phyloP scores from a whole-genome alignment of 768 basidiomycete species.

The Pleurotus tuoliensis region DNA sequence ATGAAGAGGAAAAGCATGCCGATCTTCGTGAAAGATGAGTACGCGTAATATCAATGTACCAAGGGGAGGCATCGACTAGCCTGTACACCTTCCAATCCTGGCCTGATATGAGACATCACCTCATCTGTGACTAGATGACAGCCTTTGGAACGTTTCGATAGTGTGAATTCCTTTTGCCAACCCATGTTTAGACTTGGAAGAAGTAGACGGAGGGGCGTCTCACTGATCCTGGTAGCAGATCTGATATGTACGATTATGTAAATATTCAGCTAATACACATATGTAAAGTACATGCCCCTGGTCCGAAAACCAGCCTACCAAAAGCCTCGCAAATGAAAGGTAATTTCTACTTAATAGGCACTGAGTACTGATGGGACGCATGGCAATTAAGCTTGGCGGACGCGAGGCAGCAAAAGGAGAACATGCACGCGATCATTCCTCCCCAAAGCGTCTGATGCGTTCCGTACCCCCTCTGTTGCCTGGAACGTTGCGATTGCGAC shows the following conservation, averaged over 20 bases:
- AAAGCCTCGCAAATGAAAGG: no score
- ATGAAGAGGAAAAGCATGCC: slow-evolving; percentile 91
- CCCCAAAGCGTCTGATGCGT: slow-evolving; percentile 40
- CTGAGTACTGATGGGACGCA: no score
- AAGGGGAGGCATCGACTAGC: slow-evolving; percentile 27
- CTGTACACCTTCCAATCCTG: slow-evolving; percentile 66
- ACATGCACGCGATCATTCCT: slow-evolving; percentile 12
- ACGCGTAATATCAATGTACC: neutral
- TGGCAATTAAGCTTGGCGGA: no score
- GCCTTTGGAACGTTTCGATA: slow-evolving; percentile 52
- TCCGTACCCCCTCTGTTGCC: slow-evolving; percentile 87
- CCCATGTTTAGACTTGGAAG: slow-evolving; percentile 48
- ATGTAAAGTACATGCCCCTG: no score
- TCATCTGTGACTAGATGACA: slow-evolving; percentile 86
- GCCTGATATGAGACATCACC: slow-evolving; percentile 58
- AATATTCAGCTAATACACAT: neutral
- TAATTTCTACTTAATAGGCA: no score
- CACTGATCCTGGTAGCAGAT: neutral
- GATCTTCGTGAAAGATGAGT: slow-evolving; percentile 36
- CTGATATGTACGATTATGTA: neutral
- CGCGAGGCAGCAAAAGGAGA: no score
- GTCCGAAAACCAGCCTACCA: no score
- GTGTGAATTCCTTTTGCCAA: slow-evolving; percentile 84
- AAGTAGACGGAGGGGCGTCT: no score
- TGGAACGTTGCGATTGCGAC: slow-evolving; percentile 86